Base-by-base conservation (phyloP, 371 early-diverging fungal species). In the Saksenaea vasiformis region DNA sequence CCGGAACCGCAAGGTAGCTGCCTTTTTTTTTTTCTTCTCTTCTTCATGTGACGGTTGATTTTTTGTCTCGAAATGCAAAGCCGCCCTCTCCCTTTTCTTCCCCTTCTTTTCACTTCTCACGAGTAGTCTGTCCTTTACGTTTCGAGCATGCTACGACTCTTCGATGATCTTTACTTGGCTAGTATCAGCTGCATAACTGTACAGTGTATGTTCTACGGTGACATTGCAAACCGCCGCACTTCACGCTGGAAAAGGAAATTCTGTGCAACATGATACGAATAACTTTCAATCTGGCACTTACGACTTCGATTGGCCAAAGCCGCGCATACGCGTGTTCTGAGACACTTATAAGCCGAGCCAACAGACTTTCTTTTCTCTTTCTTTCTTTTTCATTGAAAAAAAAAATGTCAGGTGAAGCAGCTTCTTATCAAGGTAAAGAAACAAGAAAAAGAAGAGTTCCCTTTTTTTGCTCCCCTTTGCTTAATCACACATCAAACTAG, bases 371-470 rank as follows among this genome's bases (percentile, higher is more conserved):
- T 22, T 39, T 38, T 43, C 17, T 56, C 56, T 34, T 60, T 61
- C 28, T 26, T 24, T 38, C 19, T n/a, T 36, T 38, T 58, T 22
- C 38, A 1, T 35, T 10, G 9, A 17, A 14, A 43, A 4, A 2
- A 36, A 43, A 60, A 19, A 68, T 68, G 68, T 60, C 55, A 24
- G 70, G 70, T 47, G 70, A 66, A 70, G 66, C 70, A 39, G 27
- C 47, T 51, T 66, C 64, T 27, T 70, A 66, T 54, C 51, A 36
- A 31, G 66, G 70, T 66, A 62, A 41, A 43, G 7, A 14, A 7
- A 7, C 9, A 0, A 15, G n/a, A 35, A 47, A 34, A 2, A 10
- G 2, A 13, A 27, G 31, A 26, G 35, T 19, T 53, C 15, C 34
- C 4, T 1, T 22, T 53, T 13, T 17, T 19, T 15, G n/a, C 19